Conservation (phyloP, 768 basidiomycete genomes). For the Suillus clintonianus region DNA sequence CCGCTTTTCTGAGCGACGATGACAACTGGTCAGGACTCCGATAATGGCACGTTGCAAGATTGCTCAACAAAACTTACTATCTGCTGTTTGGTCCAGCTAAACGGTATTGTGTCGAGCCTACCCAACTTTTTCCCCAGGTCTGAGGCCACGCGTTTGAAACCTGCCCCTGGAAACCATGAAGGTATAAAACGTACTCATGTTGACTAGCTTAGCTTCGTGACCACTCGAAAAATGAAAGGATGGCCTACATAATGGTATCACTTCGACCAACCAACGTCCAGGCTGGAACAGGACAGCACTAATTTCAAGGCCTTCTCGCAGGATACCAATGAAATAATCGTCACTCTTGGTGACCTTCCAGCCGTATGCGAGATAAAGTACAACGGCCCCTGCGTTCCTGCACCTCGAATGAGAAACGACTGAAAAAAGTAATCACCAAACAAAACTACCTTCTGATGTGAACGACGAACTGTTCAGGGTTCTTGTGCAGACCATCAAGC, state of each 20-base stretch:
- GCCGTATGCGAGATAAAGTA: background rate
- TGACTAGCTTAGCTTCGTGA: background rate
- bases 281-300: background rate
- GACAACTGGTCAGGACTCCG: background rate
- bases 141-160: conserved; percentile 16
- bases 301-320: background rate
- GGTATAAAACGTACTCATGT: conserved; percentile 11
- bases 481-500: background rate
- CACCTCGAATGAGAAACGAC: background rate
- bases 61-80: conserved; percentile 9
- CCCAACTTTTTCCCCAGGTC: conserved; percentile 10
- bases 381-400: background rate
- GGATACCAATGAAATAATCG: background rate
- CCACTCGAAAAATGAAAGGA: background rate
- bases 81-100: conserved; percentile 14
- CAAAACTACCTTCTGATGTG: background rate
- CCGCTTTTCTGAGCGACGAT: background rate
- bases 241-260: background rate
- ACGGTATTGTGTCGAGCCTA: conserved; percentile 12
- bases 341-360: background rate
- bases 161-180: conserved; percentile 21
- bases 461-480: background rate
- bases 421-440: background rate
- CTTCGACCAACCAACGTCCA: background rate
- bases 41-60: no score